Evolutionary conservation across 2,329 filamentous ascomycete species (phyloP), one percentile per base, ranked within the genome.

Genomic region (Fusarium verrucosum): DNA sequence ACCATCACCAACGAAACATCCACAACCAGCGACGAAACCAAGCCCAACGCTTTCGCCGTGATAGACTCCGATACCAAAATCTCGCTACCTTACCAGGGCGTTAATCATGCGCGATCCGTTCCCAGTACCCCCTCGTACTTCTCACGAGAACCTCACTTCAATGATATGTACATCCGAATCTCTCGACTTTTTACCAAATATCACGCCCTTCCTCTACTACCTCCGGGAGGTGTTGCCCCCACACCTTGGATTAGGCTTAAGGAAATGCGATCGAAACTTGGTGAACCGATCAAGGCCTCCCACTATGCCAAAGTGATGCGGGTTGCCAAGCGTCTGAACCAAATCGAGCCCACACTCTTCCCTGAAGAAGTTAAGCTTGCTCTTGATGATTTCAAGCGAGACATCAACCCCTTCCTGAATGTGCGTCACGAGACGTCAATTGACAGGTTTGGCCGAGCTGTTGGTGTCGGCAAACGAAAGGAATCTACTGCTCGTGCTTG

Each of bases 91-190:
- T 74, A 77, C n/a, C 58, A 73, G 11, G 73, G 72, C 38, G 65
- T 78, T 25, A 66, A 71, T 23, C 84, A 87, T 66, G 88, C 91
- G 50, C 92, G 95, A 66, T 82, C 96, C 20, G 81, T 97, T 32
- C 95, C 95, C 19, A 84, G 85, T 23, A 97, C 94, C 32, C 89
- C 92, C 4, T 95, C 94, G n/a, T 99, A 99, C 80, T 99, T 98
- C 81, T 94, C 92, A 49, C 90, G 90, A 49, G 89, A 89, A 61
- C 91, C 94, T 3, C 83, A 85, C 51, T 97, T 97, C 82, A 95
- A 90, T 78, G 95, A 99, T 79, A 86, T 91, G 72, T 87, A 91
- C 70, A 85, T 98, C 67, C 80, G 83, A 41, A 83, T 99, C 43
- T 87, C 92, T 70, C 83, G 85, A 11, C 84, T 98, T 22, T 79